Evolutionary conservation across 805 yeast species (phyloP), one percentile per base, ranked within the genome.

Genomic region (Zygoascus biomembranicola): DNA sequence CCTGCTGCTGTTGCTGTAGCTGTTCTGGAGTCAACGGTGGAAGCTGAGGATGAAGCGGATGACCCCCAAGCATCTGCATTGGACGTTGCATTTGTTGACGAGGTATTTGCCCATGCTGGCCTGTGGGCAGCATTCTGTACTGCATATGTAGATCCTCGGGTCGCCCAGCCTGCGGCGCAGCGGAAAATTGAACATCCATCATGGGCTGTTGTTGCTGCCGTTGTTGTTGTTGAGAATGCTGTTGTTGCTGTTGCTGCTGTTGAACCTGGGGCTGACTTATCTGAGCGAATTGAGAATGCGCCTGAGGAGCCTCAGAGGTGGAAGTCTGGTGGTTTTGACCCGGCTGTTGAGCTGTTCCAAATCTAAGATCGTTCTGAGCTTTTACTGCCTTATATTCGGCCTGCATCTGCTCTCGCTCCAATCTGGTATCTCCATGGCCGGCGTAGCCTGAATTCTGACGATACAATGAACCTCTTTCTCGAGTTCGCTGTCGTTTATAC

Each of bases 371-470:
- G 18, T 46, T 46, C 23, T 26, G 26, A 20, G n/a, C 41, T 20
- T 46, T 46, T 16, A 46, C 49, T 18, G 32, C 14, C 20, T 46
- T 46, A 41, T 46, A 46, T 46, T 46, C 49, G 23, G 23, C 49
- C 13, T 28, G 42, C 49, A 46, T 28, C 41, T 16, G 37, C 20
- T 46, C 49, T 10, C 32, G 32, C 8, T 31, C 49, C 41, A 31
- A 41, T 6, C 16, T 14, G 5, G 20, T n/a, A 26, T 26, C 47
- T 5, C 47, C 47, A 42, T 18, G 26, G 5, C 47, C 47, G 13
- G 35, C 23, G 20, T 19, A 14, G 5, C 35, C 26, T 14, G 23
- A 10, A 18, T 44, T 14, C 18, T 23, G 31, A n/a, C 23, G 32
- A 13, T 13, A 26, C 11, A 26, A 5, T 3, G 16, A 11, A 44